phyloP scores from a whole-genome alignment of 139 green algal genomes.

The Micractinium conductrix region DNA sequence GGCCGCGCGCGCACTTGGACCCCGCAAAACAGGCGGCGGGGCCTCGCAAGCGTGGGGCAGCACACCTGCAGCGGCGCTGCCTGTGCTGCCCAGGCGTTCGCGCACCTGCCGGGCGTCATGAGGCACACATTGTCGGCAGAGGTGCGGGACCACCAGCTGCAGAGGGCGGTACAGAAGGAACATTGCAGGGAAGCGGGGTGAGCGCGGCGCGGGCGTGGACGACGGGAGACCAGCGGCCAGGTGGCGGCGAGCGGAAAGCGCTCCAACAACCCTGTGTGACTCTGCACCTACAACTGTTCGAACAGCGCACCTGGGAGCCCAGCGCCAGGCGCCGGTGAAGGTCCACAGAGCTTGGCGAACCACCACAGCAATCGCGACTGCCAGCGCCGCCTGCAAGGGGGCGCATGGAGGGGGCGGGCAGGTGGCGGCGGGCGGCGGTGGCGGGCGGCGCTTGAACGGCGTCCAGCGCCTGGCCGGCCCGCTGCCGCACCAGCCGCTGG shows the following conservation, averaged over 20 bases:
- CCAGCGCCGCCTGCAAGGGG: background rate
- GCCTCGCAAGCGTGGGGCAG: background rate
- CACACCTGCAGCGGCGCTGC: background rate
- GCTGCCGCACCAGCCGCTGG: too few species aligned
- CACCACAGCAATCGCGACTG: slow-evolving; percentile 15
- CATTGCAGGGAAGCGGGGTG: too few species aligned
- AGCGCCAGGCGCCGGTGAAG: background rate
- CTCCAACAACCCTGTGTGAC: too few species aligned
- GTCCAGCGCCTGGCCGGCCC: too few species aligned
- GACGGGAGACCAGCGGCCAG: too few species aligned
- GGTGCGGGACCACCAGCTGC: slow-evolving; percentile 4
- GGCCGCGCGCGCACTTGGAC: background rate
- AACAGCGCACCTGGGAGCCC: background rate
- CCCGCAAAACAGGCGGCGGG: background rate
- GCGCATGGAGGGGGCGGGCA: background rate
- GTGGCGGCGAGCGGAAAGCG: too few species aligned
- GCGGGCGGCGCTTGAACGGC: background rate
- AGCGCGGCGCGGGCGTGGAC: too few species aligned
- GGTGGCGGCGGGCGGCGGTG: background rate
- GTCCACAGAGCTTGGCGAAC: slow-evolving; percentile 7
- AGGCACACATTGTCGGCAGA: slow-evolving; percentile 25
- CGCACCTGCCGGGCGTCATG: slow-evolving; percentile 11
- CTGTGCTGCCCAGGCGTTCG: background rate
- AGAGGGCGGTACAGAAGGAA: too few species aligned
- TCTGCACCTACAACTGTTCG: too few species aligned